Evolutionary conservation across 2,329 filamentous ascomycete genomes (phyloP).

Genomic region (Xylaria sp.): DNA sequence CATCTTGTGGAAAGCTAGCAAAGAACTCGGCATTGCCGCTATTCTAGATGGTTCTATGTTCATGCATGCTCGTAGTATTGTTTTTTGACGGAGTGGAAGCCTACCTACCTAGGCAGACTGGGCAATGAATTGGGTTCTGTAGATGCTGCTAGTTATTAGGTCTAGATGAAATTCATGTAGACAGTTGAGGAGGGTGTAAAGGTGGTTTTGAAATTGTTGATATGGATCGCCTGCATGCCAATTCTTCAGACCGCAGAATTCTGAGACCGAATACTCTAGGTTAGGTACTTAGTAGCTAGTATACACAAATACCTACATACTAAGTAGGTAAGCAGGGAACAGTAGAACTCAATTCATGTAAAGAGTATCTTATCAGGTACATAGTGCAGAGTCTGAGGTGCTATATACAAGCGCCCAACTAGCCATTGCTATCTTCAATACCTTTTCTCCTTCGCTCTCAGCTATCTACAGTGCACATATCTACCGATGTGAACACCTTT

Average conservation of each 20-base stretch:
- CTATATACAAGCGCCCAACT: neutral
- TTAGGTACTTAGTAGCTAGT: too few species aligned
- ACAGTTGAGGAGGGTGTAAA: slow-evolving; percentile 14
- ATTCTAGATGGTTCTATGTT: neutral
- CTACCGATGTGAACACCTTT: neutral
- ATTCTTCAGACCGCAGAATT: neutral
- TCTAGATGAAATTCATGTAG: neutral
- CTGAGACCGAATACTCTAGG: neutral
- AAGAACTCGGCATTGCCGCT: neutral
- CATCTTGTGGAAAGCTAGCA: neutral
- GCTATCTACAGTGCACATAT: neutral
- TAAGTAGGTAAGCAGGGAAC: neutral
- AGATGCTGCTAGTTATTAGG: neutral
- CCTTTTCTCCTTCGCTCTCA: too few species aligned
- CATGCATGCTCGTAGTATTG: neutral
- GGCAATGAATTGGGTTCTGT: neutral
- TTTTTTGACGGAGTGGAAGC: neutral
- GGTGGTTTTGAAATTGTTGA: slow-evolving; percentile 22
- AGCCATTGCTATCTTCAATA: too few species aligned
- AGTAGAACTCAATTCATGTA: slow-evolving; percentile 2
- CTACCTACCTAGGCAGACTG: neutral
- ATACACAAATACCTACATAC: neutral
- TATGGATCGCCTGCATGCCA: neutral
- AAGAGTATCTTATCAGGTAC: too few species aligned
- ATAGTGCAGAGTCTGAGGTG: too few species aligned